A percentile compares a stretch with the other conserved stretches of the same genome.
These are phyloP conservation scores for Penicillium lagena DNA, from an alignment of 495 filamentous ascomycete species.

Conservation along the genomic window DNA sequence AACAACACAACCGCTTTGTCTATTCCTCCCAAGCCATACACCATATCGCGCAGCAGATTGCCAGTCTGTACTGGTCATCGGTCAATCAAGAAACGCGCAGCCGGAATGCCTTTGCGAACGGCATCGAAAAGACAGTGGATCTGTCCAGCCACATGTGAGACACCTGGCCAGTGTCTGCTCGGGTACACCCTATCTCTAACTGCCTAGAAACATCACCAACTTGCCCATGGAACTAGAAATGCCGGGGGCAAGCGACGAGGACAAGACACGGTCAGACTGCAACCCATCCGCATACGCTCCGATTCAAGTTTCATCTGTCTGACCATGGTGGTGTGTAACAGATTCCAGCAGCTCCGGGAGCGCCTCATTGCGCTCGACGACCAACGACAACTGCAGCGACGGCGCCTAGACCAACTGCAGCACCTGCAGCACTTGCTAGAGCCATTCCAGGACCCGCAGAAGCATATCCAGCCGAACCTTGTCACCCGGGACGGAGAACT, in stretches of 20 bases:
- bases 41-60: conserved; percentile 78
- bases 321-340: conserved; percentile 23
- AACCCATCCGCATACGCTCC: conserved; percentile 1
- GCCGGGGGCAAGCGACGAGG: conserved; percentile 25
- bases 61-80: conserved; percentile 58
- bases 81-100: conserved; percentile 40
- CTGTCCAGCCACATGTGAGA: conserved; percentile 40
- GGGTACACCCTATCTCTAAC: conserved; percentile 7
- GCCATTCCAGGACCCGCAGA: conserved; percentile 49
- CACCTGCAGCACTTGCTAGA: conserved; percentile 51
- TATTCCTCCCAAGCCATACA: conserved; percentile 71
- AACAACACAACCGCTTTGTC: conserved; percentile 63
- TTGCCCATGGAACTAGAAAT: conserved; percentile 26
- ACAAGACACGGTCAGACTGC: conserved; percentile 24
- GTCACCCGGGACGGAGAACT: conserved; percentile 69
- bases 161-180: conserved; percentile 1
- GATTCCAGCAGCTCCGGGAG: conserved; percentile 49
- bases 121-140: conserved; percentile 36
- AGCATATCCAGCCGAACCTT: conserved; percentile 69
- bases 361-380: conserved; percentile 46
- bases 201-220: conserved; percentile 34
- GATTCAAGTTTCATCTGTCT: conserved; percentile 22
- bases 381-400: conserved; percentile 44
- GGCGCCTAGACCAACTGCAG: conserved; percentile 50
- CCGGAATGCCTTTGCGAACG: conserved; percentile 24